Conservation (phyloP, 306 rosid species). For the Boehmeria nivea region DNA sequence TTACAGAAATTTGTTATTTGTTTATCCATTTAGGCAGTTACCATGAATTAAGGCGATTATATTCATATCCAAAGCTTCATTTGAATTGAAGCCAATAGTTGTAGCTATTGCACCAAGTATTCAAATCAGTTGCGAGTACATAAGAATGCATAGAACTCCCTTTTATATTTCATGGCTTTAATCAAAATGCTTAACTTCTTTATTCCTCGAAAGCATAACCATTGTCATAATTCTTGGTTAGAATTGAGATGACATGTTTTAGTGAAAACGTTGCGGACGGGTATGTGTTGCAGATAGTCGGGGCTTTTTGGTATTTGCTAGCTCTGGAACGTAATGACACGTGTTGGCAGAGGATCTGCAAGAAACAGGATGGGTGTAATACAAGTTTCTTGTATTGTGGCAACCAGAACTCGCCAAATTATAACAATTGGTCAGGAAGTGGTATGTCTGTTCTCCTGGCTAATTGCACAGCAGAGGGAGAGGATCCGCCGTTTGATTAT, state of each 20-base stretch:
- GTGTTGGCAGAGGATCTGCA: conserved; percentile 82
- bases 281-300: conserved; percentile 80
- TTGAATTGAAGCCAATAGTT: too few relatives aligned
- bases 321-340: conserved; percentile 89
- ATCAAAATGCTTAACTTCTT: too few relatives aligned
- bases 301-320: conserved; percentile 90
- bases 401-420: conserved; percentile 31
- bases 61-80: too few relatives aligned
- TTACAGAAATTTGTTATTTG: too few relatives aligned
- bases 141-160: too few relatives aligned
- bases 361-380: conserved; percentile 9
- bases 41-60: too few relatives aligned
- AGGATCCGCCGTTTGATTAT: conserved; percentile 47
- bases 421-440: conserved; percentile 31
- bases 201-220: too few relatives aligned
- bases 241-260: neutral
- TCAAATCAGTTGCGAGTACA: too few relatives aligned
- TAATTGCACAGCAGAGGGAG: conserved; percentile 36
- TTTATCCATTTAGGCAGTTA: too few relatives aligned
- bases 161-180: too few relatives aligned
- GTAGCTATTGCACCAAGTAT: too few relatives aligned
- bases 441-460: conserved; percentile 21
- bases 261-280: neutral
- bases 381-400: conserved; percentile 66
- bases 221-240: too few relatives aligned